Conservation (phyloP, 1,284 basidiomycete genomes). For the Leccinum insigne region DNA sequence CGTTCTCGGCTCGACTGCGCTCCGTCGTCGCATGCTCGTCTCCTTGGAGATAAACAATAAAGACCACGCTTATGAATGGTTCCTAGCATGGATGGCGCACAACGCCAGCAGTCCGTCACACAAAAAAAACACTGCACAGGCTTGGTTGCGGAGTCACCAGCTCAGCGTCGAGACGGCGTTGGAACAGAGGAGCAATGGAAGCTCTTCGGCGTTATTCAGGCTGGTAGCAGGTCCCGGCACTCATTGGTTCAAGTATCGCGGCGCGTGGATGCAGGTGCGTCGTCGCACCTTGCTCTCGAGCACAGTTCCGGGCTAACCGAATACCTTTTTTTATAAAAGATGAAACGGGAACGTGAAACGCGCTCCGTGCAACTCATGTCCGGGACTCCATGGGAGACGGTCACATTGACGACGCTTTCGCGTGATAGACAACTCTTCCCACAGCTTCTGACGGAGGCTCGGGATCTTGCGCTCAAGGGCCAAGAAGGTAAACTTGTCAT, state of each 20-base stretch:
- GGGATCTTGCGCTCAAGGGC: constrained; percentile 81
- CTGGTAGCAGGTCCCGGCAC: constrained; percentile 95
- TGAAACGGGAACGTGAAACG: constrained; percentile 92
- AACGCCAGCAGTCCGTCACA: constrained; percentile 44
- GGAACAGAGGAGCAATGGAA: constrained; percentile 88
- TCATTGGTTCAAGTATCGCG: constrained; percentile 90
- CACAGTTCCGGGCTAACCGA: constrained; percentile 9
- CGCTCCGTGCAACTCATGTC: constrained; percentile 92
- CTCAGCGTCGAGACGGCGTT: constrained; percentile 93
- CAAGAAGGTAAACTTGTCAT: constrained; percentile 97
- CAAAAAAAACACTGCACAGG: constrained; percentile 30
- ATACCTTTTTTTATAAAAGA: constrained; percentile 43
- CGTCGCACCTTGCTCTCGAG: constrained; percentile 20
- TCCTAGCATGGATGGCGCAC: constrained; percentile 95
- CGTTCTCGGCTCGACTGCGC: constrained; percentile 69
- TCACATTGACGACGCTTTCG: constrained; percentile 92
- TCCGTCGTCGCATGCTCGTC: constrained; percentile 91
- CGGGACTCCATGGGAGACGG: constrained; percentile 96
- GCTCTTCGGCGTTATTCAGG: constrained; percentile 84
- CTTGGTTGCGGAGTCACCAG: constrained; percentile 83
- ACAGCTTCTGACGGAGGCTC: constrained; percentile 82
- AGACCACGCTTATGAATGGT: constrained; percentile 96
- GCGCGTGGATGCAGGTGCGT: constrained; percentile 94
- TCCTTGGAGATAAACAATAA: constrained; percentile 97
- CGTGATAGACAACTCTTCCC: constrained; percentile 84